A percentile compares a stretch with the other conserved stretches of the same genome.
Conservation (phyloP, 2,329 filamentous ascomycete genomes). For the Gnomoniopsis sp. region DNA sequence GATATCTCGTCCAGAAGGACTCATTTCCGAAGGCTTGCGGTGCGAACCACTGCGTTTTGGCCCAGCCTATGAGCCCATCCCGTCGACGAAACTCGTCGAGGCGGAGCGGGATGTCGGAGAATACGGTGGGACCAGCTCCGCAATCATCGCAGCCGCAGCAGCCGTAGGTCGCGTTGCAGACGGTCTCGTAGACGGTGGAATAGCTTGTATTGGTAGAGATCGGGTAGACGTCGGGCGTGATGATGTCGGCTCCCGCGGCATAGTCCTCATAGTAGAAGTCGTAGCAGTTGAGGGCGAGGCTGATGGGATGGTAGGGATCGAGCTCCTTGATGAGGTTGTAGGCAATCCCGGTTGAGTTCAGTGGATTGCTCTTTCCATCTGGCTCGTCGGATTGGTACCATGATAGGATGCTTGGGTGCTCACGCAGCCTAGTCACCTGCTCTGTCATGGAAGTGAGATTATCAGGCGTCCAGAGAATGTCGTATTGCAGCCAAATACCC, state of each 20-base stretch:
- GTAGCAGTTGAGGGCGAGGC: conserved; percentile 47
- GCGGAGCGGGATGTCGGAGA: conserved; percentile 41
- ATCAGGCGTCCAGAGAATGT: conserved; percentile 19
- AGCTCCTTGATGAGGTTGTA: conserved; percentile 40
- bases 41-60: conserved; percentile 46
- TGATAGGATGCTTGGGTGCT: conserved; percentile 34
- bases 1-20: conserved; percentile 43
- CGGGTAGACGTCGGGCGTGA: conserved; percentile 42
- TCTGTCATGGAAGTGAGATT: conserved; percentile 21
- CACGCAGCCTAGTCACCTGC: conserved; percentile 32
- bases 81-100: conserved; percentile 38
- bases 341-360: conserved; percentile 39
- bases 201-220: conserved; percentile 43
- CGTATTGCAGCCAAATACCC: conserved; percentile 21
- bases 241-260: conserved; percentile 45
- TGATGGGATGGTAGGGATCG: conserved; percentile 52
- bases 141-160: conserved; percentile 52
- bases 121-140: conserved; percentile 26
- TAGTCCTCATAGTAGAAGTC: conserved; percentile 51
- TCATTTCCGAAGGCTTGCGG: conserved; percentile 46
- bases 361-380: conserved; percentile 41
- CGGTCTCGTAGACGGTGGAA: conserved; percentile 40
- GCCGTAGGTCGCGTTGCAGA: conserved; percentile 49
- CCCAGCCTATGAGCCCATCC: conserved; percentile 34
- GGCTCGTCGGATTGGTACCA: conserved; percentile 51